Evolutionary conservation across 1,139 yeast genomes (phyloP).

Genomic region (Pichia terricola): DNA sequence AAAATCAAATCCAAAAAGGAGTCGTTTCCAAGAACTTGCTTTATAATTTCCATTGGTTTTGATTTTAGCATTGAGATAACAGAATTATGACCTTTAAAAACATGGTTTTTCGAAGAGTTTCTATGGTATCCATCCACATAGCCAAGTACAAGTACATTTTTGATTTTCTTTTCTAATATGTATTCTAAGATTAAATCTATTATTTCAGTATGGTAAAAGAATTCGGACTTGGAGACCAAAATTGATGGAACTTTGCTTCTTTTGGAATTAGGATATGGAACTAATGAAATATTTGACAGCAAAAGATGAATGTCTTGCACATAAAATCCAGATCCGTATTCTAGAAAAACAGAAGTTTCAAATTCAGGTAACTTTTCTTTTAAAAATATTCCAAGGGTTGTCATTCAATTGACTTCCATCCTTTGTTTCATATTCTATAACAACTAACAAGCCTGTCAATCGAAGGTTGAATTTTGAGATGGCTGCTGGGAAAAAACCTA

Average conservation of each 20-base stretch:
- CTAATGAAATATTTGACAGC: constrained; percentile 1
- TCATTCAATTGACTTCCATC: no score
- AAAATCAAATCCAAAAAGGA: constrained; percentile 29
- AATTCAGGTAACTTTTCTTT: not conserved
- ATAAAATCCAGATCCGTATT: constrained; percentile 9
- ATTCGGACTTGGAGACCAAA: constrained; percentile 5
- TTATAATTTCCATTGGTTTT: constrained; percentile 31
- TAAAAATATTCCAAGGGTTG: no score
- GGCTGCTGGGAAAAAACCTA: no score
- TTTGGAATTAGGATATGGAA: not conserved
- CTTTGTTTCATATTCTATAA: no score
- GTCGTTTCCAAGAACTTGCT: constrained; percentile 26
- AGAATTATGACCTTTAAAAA: constrained; percentile 18
- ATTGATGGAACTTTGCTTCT: constrained; percentile 3
- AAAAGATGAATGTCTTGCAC: not conserved
- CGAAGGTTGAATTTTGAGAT: no score
- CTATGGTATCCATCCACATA: constrained; percentile 4
- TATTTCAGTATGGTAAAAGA: constrained; percentile 16
- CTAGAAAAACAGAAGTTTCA: not conserved
- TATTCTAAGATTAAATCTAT: constrained; percentile 18
- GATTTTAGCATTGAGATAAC: constrained; percentile 25
- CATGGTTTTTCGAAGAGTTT: not conserved
- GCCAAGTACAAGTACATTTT: constrained; percentile 19
- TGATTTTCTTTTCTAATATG: constrained; percentile 7
- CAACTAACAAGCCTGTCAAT: no score